A percentile compares a stretch with the other conserved stretches of the same genome.
Conservation (phyloP, 2,329 filamentous ascomycete species). For the Diatrype stigma region DNA sequence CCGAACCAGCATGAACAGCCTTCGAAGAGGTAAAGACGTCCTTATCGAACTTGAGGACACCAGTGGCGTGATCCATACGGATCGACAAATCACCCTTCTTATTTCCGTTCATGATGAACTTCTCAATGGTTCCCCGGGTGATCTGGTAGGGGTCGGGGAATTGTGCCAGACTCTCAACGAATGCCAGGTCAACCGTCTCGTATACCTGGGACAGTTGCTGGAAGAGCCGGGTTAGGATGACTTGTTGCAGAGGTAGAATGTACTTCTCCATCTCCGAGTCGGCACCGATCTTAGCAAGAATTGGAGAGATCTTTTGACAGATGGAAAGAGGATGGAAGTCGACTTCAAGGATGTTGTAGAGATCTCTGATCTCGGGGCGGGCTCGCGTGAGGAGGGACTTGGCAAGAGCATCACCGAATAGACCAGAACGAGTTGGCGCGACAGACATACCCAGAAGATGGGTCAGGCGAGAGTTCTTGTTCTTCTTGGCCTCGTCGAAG, state of each 20-base stretch:
- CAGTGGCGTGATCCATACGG: constrained; percentile 91
- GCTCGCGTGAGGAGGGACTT: constrained; percentile 92
- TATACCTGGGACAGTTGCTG: constrained; percentile 99
- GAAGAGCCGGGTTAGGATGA: constrained; percentile 96
- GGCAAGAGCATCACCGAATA: constrained; percentile 94
- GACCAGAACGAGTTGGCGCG: constrained; percentile 78
- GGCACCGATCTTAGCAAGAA: constrained; percentile 85
- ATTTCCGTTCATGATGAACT: constrained; percentile 99
- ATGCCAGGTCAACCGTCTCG: constrained; percentile 91
- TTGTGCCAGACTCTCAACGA: constrained; percentile 87
- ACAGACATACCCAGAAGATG: constrained; percentile 92
- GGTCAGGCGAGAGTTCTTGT: constrained; percentile 96
- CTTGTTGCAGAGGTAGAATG: constrained; percentile 90
- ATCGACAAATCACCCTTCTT: constrained; percentile 99
- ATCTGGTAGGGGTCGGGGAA: constrained; percentile 98
- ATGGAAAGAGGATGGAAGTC: constrained; percentile 99
- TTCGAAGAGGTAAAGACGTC: constrained; percentile 98
- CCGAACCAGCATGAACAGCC: constrained; percentile 79
- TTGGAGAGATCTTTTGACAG: constrained; percentile 98
- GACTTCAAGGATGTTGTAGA: constrained; percentile 98
- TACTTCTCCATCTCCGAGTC: constrained; percentile 98
- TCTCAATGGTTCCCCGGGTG: constrained; percentile 85
- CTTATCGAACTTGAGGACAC: constrained; percentile 93
- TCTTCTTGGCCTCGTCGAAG: constrained; percentile 94
- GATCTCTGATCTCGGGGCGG: constrained; percentile 88